phyloP scores from a whole-genome alignment of 2,329 filamentous ascomycete species.

The Fusarium pininemorale region DNA sequence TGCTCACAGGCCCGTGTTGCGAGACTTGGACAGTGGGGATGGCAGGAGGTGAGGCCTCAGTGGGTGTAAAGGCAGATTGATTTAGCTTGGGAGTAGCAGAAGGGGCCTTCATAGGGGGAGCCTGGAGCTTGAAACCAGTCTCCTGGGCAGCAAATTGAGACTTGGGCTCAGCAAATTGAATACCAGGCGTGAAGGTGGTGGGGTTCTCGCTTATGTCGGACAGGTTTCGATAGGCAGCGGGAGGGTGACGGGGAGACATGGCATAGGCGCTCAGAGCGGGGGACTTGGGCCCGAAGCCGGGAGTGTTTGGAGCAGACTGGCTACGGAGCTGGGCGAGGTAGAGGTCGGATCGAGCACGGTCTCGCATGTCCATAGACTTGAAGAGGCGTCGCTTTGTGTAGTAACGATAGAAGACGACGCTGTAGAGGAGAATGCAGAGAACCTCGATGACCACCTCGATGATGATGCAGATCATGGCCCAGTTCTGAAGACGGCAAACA shows the following conservation, averaged over 20 bases:
- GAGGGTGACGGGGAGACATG: slow-evolving; percentile 69
- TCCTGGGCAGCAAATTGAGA: slow-evolving; percentile 66
- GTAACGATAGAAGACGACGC: slow-evolving; percentile 95
- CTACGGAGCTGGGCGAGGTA: slow-evolving; percentile 87
- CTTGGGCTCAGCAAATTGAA: slow-evolving; percentile 67
- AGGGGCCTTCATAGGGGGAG: slow-evolving; percentile 82
- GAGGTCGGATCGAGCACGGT: slow-evolving; percentile 91
- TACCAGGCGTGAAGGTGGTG: slow-evolving; percentile 63
- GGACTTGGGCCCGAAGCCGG: slow-evolving; percentile 80
- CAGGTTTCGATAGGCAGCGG: slow-evolving; percentile 63
- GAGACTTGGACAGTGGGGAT: slow-evolving; percentile 58
- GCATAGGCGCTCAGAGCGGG: slow-evolving; percentile 59
- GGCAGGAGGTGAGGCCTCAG: slow-evolving; percentile 49
- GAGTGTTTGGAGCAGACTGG: slow-evolving; percentile 94
- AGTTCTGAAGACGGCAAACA: slow-evolving; percentile 91
- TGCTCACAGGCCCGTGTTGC: slow-evolving; percentile 74
- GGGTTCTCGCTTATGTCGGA: slow-evolving; percentile 57
- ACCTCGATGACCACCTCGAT: slow-evolving; percentile 95
- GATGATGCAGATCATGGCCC: slow-evolving; percentile 94
- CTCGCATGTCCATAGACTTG: slow-evolving; percentile 96
- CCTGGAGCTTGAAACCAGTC: slow-evolving; percentile 84
- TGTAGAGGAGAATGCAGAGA: slow-evolving; percentile 92
- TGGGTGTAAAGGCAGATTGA: slow-evolving; percentile 69
- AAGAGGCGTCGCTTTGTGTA: slow-evolving; percentile 94
- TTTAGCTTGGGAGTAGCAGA: slow-evolving; percentile 76